Evolutionary conservation across 2,329 filamentous ascomycete species (phyloP), one percentile per base, ranked within the genome.

Genomic region (Proliferodiscus dingleyae): DNA sequence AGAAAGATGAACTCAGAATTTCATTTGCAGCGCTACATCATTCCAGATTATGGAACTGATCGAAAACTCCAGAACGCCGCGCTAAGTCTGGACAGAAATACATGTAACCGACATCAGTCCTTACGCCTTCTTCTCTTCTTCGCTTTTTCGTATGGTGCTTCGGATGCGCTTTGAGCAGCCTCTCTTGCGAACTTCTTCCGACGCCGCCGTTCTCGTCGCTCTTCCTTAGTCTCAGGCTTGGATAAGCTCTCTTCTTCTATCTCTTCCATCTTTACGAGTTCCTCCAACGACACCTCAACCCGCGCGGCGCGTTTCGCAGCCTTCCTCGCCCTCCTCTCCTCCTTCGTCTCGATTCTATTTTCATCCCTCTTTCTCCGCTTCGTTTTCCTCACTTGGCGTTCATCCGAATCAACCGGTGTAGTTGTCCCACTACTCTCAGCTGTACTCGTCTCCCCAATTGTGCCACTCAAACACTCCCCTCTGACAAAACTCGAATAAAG

Each of bases 401-500:
- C 7, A 50, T 56, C 48, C 32, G 7, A 11, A 37, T 61, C 55
- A 22, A 48, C 50, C 19, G 39, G 21, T 43, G 34, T 38, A 16
- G n/a, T 38, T 40, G 44, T 53, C 41, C 47, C 45, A 26, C 43
- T 45, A 43, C 55, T 53, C 34, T 55, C 47, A 9, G 30, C 46
- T 15, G 37, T 37, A 36, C 33, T 51, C 15, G 57, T 46, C 6
- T 47, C 44, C 19, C 43, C 50, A 41, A 88, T 66, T 2, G 89
- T 94, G 2, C 90, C 89, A 32, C 79, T 72, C 46, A 97, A 72
- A 18, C 81, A 71, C 44, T 89, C 86, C 7, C 93, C 93, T 52
- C 78, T 80, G 19, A 97, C 88, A 63, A 98, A 97, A 41, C 81
- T 84, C 7, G 83, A 78, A 63, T 95, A 95, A 6, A 97, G 71